phyloP scores from a whole-genome alignment of 2,329 filamentous ascomycete genomes.

The Xenosphaeropsis pyriputrescens region DNA sequence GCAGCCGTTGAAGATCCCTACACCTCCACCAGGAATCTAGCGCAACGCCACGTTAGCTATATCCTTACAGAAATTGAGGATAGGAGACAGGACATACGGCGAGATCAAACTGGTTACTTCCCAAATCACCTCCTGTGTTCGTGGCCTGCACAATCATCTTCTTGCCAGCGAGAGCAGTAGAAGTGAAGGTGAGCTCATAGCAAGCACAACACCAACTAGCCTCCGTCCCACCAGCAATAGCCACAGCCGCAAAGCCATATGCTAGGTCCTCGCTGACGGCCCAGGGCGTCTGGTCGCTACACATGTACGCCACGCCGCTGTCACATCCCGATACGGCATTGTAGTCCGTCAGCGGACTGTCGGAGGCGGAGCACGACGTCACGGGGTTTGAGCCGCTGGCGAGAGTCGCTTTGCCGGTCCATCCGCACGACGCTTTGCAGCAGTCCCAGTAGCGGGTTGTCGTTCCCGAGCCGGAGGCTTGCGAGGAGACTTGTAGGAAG shows the following conservation, averaged over 20 bases:
- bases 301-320: conserved; percentile 35
- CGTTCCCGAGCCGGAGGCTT: conserved; percentile 10
- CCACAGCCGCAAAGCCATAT: conserved; percentile 47
- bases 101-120: conserved; percentile 43
- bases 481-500: conserved; percentile 7
- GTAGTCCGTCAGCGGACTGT: conserved; percentile 35
- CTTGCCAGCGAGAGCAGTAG: conserved; percentile 37
- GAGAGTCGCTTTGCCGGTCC: conserved; percentile 40
- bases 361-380: conserved; percentile 21
- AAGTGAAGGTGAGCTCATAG: conserved; percentile 34
- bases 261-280: conserved; percentile 37
- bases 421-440: conserved; percentile 55
- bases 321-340: conserved; percentile 34
- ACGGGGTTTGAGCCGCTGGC: too few relatives aligned
- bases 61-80: neutral
- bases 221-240: conserved; percentile 38
- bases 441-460: conserved; percentile 45
- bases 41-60: neutral
- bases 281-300: conserved; percentile 47
- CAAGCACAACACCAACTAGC: conserved; percentile 52
- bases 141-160: conserved; percentile 49
- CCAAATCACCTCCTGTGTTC: conserved; percentile 44
- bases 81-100: conserved; percentile 7
- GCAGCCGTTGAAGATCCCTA: conserved; percentile 39
- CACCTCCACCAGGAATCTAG: conserved; percentile 38